Percentiles rank a stretch among this genome's conserved stretches.
Conservation (phyloP, 2,329 filamentous ascomycete genomes). For the Xylariaceae sp. region DNA sequence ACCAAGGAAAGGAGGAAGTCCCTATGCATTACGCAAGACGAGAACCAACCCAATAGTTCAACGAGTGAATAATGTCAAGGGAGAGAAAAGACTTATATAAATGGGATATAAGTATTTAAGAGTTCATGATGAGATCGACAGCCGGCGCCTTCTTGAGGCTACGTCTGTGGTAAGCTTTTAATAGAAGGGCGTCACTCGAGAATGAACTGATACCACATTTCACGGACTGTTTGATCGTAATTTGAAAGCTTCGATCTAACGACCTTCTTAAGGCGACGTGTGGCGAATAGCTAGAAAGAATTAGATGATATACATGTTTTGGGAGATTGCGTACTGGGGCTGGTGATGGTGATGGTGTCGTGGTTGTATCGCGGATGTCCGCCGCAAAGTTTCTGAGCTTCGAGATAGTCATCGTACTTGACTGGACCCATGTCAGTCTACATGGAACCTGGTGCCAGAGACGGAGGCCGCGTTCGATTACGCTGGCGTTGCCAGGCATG, state of each 20-base stretch:
- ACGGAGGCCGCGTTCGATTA: neutral
- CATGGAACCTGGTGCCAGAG: neutral
- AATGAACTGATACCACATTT: neutral
- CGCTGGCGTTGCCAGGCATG: neutral
- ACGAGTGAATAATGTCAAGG: conserved; percentile 3
- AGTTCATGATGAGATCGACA: neutral
- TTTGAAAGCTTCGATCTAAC: neutral
- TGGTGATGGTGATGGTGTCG: neutral
- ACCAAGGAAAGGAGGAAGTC: conserved; percentile 13
- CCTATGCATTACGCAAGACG: conserved; percentile 19
- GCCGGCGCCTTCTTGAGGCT: neutral
- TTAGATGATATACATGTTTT: neutral
- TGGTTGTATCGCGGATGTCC: neutral
- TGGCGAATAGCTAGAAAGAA: neutral
- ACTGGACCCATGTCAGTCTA: neutral
- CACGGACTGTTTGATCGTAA: neutral
- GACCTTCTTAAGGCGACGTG: neutral
- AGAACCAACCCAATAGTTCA: conserved; percentile 6
- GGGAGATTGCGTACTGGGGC: neutral
- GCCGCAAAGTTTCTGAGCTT: neutral
- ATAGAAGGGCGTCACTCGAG: neutral
- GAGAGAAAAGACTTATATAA: neutral
- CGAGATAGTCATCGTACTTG: neutral
- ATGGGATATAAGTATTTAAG: neutral
- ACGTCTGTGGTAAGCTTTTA: neutral